phyloP scores from a whole-genome alignment of 202 grass and related monocot genomes.

The Eragrostis tef region DNA sequence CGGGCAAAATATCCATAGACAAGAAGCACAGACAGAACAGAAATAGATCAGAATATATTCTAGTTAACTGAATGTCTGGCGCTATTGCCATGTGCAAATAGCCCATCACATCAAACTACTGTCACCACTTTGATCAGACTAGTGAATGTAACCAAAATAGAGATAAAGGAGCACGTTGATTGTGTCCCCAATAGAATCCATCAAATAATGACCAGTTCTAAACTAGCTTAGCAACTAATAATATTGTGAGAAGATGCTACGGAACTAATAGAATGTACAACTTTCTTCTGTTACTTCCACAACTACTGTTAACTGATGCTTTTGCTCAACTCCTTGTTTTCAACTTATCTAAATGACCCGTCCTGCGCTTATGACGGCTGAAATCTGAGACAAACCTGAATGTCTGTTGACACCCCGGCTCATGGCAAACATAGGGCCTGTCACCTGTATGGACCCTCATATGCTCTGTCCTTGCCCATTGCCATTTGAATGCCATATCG shows the following conservation, averaged over 20 bases:
- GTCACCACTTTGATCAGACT: background rate
- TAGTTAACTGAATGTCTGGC: slow-evolving; percentile 24
- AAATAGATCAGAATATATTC: slow-evolving; percentile 12
- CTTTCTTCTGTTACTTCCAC: slow-evolving; percentile 20
- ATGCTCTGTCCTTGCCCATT: slow-evolving; percentile 94
- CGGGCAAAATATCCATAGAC: background rate
- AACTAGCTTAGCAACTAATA: slow-evolving; percentile 31
- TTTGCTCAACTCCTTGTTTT: slow-evolving; percentile 44
- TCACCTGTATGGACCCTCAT: slow-evolving; percentile 94
- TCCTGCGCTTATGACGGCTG: slow-evolving; percentile 92
- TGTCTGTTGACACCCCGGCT: slow-evolving; percentile 78
- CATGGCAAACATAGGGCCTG: slow-evolving; percentile 78
- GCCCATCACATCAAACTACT: slow-evolving; percentile 32
- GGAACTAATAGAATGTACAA: slow-evolving; percentile 50
- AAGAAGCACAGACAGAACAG: background rate
- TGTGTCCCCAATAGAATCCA: slow-evolving; percentile 15
- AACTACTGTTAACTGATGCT: slow-evolving; percentile 14
- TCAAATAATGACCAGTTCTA: slow-evolving; percentile 8
- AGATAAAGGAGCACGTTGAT: slow-evolving; percentile 18
- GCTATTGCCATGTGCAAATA: background rate
- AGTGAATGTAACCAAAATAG: slow-evolving; percentile 28
- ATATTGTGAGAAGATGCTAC: slow-evolving; percentile 30
- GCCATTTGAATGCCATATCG: slow-evolving; percentile 88
- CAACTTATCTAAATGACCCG: slow-evolving; percentile 66
- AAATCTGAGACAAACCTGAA: slow-evolving; percentile 96